Conservation (phyloP, 1,139 yeast species). For the Candida anutae region DNA sequence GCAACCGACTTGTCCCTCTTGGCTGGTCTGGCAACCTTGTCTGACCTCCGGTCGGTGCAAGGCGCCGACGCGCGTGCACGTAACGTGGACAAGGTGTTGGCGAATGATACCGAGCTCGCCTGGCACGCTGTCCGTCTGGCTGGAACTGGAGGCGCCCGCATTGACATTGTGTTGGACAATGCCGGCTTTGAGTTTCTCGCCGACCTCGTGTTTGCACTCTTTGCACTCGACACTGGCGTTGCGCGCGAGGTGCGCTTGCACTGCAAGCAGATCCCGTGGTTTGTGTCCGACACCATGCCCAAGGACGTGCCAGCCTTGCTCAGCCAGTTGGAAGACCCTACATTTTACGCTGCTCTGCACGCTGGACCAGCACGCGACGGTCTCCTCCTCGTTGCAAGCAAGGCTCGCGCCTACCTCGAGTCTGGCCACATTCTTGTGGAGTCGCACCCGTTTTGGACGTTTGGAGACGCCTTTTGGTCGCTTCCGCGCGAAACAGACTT, state of each 20-base stretch:
- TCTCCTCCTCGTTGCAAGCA: slow-evolving; percentile 26
- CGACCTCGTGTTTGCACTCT: slow-evolving; percentile 69
- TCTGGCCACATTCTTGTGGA: slow-evolving; percentile 48
- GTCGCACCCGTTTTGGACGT: slow-evolving; percentile 82
- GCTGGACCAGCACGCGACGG: slow-evolving; percentile 11
- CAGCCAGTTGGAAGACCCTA: slow-evolving; percentile 45
- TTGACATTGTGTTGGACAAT: slow-evolving; percentile 88
- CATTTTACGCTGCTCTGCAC: slow-evolving; percentile 45
- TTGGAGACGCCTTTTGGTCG: slow-evolving; percentile 64
- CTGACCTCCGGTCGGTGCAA: slow-evolving; percentile 84
- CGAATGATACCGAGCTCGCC: slow-evolving; percentile 64
- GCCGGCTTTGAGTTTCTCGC: slow-evolving; percentile 94
- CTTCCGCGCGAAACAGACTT: slow-evolving; percentile 43
- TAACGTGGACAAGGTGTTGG: slow-evolving; percentile 75
- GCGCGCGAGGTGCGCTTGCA: slow-evolving; percentile 65
- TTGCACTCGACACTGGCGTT: slow-evolving; percentile 64
- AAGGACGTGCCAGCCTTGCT: slow-evolving; percentile 64
- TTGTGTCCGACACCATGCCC: slow-evolving; percentile 91
- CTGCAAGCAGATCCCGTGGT: slow-evolving; percentile 91
- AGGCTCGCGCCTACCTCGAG: slow-evolving; percentile 24
- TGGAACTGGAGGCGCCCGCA: slow-evolving; percentile 20
- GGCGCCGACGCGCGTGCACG: slow-evolving; percentile 81
- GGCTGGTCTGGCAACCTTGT: slow-evolving; percentile 70
- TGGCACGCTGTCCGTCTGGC: slow-evolving; percentile 49
- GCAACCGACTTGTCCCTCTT: slow-evolving; percentile 90